Evolutionary conservation across 768 basidiomycete species (phyloP).

Genomic region (Pleurotus pulmonarius): DNA sequence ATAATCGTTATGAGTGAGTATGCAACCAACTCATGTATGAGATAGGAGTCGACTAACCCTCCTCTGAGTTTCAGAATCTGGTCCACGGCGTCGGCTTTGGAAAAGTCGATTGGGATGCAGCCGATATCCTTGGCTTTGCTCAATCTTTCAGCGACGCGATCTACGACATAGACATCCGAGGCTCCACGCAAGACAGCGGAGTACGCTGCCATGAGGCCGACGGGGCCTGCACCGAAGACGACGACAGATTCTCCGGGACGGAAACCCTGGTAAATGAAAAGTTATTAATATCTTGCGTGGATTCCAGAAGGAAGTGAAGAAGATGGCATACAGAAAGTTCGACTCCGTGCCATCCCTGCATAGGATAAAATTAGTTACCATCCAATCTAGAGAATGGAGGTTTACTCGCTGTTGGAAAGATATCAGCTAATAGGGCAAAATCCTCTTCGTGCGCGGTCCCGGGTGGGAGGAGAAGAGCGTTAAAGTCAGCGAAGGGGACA

Average conservation of each 20-base stretch:
- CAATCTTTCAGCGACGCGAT: slow-evolving; percentile 51
- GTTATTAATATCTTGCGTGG: neutral
- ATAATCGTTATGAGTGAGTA: neutral
- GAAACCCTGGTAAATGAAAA: slow-evolving; percentile 31
- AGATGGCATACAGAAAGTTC: slow-evolving; percentile 34
- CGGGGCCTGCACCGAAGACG: slow-evolving; percentile 51
- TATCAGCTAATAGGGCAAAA: slow-evolving; percentile 51
- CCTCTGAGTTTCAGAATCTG: slow-evolving; percentile 41
- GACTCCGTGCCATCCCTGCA: slow-evolving; percentile 50
- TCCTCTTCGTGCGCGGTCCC: slow-evolving; percentile 54
- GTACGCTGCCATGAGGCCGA: slow-evolving; percentile 58
- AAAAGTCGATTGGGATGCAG: slow-evolving; percentile 46
- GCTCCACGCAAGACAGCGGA: slow-evolving; percentile 50
- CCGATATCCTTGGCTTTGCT: slow-evolving; percentile 51
- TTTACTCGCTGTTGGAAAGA: slow-evolving; percentile 48
- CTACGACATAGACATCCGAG: slow-evolving; percentile 50
- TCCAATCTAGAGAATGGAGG: neutral
- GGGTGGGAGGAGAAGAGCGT: slow-evolving; percentile 46
- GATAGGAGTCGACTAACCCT: slow-evolving; percentile 28
- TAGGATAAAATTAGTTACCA: no score
- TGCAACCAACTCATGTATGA: neutral
- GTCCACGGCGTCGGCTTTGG: slow-evolving; percentile 40
- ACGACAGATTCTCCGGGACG: slow-evolving; percentile 48
- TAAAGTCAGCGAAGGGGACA: slow-evolving; percentile 56
- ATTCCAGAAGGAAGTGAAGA: neutral